Evolutionary conservation across 108 stramenopile species (phyloP).

Genomic region (Pinguiococcus pyrenoidosus): DNA sequence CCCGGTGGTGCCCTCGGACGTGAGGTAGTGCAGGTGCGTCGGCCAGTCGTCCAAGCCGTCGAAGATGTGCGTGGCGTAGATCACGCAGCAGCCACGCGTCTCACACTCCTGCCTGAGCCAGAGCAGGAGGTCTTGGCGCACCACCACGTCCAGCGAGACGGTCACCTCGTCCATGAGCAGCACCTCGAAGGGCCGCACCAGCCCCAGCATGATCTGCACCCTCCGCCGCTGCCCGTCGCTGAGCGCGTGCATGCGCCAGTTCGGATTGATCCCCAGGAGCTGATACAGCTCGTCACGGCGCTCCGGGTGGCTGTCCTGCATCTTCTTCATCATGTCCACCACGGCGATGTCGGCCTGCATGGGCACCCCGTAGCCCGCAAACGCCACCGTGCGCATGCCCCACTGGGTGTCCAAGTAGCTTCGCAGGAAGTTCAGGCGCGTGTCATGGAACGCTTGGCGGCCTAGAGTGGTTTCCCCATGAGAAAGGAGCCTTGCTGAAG

Average conservation of each 20-base stretch:
- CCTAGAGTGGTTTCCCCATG: constrained; percentile 19
- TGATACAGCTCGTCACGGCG: constrained; percentile 82
- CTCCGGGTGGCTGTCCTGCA: constrained; percentile 85
- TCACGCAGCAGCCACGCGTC: constrained; percentile 70
- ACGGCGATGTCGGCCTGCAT: constrained; percentile 83
- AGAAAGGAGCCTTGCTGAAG: neutral
- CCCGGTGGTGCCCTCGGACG: constrained; percentile 27
- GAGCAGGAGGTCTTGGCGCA: constrained; percentile 71
- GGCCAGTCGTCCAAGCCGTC: constrained; percentile 78
- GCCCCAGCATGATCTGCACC: constrained; percentile 85
- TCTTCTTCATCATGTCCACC: constrained; percentile 77
- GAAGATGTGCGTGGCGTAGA: constrained; percentile 98
- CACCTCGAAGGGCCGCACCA: constrained; percentile 86
- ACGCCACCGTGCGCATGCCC: constrained; percentile 93
- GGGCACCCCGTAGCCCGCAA: constrained; percentile 53
- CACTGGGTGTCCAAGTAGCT: constrained; percentile 88
- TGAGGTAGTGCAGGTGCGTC: constrained; percentile 42
- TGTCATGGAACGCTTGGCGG: constrained; percentile 80
- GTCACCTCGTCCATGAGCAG: constrained; percentile 93
- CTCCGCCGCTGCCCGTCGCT: constrained; percentile 75
- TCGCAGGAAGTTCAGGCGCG: constrained; percentile 72
- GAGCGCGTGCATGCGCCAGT: constrained; percentile 92
- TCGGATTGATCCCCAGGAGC: constrained; percentile 78
- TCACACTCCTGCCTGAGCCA: constrained; percentile 84
- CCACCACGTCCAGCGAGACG: constrained; percentile 84